Evolutionary conservation across 1,139 yeast species (phyloP).

Genomic region (Protomyces pachydermus): DNA sequence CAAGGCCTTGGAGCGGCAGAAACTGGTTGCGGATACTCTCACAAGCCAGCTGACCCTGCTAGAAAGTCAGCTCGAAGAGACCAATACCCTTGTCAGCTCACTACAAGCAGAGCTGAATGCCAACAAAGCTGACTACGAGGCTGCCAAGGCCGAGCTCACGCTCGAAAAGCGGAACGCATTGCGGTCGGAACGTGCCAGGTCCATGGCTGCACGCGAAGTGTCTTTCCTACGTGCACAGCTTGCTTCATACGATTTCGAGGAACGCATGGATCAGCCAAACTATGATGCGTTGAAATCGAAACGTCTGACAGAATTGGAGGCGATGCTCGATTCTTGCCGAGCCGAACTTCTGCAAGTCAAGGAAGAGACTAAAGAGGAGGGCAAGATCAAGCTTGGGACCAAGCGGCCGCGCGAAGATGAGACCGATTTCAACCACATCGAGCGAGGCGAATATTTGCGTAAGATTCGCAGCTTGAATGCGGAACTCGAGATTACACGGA

Average conservation of each 20-base stretch:
- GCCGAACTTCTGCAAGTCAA: slow-evolving; percentile 48
- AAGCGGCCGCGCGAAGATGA: slow-evolving; percentile 32
- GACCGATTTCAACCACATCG: slow-evolving; percentile 16
- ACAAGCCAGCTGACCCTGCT: slow-evolving; percentile 38
- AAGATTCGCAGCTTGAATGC: slow-evolving; percentile 37
- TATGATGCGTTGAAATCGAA: slow-evolving; percentile 35
- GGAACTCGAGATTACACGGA: slow-evolving; percentile 37
- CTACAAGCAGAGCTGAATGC: slow-evolving; percentile 37
- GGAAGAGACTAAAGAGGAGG: slow-evolving; percentile 40
- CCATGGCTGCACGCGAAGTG: slow-evolving; percentile 57
- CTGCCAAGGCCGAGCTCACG: not conserved
- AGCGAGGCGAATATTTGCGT: slow-evolving; percentile 37
- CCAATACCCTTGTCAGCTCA: slow-evolving; percentile 34
- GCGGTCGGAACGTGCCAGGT: slow-evolving; percentile 52
- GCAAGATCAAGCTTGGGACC: slow-evolving; percentile 36
- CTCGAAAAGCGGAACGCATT: not conserved
- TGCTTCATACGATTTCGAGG: slow-evolving; percentile 41
- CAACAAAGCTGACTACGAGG: not conserved
- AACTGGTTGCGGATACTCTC: slow-evolving; percentile 38
- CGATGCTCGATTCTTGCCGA: slow-evolving; percentile 55
- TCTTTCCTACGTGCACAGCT: slow-evolving; percentile 53
- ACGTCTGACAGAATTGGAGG: slow-evolving; percentile 47
- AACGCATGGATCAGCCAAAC: slow-evolving; percentile 34
- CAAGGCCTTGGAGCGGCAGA: slow-evolving; percentile 40
- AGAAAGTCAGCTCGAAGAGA: slow-evolving; percentile 34